Percentiles rank a stretch among this genome's conserved stretches.
phyloP scores from a whole-genome alignment of 495 filamentous ascomycete genomes.

The Sporormia fimetaria region DNA sequence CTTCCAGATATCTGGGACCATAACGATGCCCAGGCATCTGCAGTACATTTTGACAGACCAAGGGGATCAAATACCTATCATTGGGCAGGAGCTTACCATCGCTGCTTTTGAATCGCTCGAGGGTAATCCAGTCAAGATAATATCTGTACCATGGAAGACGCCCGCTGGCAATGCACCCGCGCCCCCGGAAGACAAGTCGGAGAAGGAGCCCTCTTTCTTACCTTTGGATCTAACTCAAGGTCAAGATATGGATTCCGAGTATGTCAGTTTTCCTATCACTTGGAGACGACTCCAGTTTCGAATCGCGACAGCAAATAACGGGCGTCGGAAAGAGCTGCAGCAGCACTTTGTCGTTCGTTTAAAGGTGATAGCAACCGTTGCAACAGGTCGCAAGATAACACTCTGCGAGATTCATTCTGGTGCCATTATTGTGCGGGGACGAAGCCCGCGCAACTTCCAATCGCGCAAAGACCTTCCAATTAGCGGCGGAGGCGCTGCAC shows the following conservation, averaged over 20 bases:
- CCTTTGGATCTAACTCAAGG: conserved; percentile 62
- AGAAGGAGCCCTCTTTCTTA: conserved; percentile 56
- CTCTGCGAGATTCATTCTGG: conserved; percentile 53
- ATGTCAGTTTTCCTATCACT: conserved; percentile 68
- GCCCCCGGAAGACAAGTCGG: conserved; percentile 48
- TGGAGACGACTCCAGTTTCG: conserved; percentile 92
- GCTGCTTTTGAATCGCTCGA: conserved; percentile 87
- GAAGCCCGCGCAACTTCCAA: conserved; percentile 59
- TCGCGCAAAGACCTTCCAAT: conserved; percentile 55
- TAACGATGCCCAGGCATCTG: conserved; percentile 62
- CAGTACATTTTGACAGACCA: conserved; percentile 66
- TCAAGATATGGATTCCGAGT: conserved; percentile 66
- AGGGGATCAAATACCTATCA: conserved; percentile 60
- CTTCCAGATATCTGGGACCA: conserved; percentile 76
- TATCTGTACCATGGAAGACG: conserved; percentile 88
- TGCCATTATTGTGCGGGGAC: conserved; percentile 56
- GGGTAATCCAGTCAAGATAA: conserved; percentile 77
- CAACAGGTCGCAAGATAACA: conserved; percentile 45
- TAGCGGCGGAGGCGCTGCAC: conserved; percentile 34
- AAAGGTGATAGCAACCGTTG: conserved; percentile 47
- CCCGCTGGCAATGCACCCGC: conserved; percentile 51
- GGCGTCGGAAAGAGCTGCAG: conserved; percentile 57
- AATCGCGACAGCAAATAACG: conserved; percentile 80
- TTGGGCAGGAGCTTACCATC: conserved; percentile 65
- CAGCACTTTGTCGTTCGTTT: conserved; percentile 61